Evolutionary conservation across 164 flowering plant genomes (phyloP).

Genomic region (Amborella trichopoda): DNA sequence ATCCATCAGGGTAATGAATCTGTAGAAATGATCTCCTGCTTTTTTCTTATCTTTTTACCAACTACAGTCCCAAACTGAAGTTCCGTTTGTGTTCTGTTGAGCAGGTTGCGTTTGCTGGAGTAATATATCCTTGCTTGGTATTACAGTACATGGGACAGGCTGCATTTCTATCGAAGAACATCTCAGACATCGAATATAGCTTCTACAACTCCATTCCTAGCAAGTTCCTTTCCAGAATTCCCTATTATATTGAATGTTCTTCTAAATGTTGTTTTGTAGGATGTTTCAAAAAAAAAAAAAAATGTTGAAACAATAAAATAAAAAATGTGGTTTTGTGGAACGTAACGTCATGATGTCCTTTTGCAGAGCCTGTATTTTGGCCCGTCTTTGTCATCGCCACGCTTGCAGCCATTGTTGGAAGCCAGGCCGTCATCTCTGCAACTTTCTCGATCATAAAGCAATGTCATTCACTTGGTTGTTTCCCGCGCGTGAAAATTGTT

Average conservation of each 20-base stretch:
- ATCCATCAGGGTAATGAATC: conserved; percentile 39
- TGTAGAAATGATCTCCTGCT: neutral
- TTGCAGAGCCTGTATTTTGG: conserved; percentile 58
- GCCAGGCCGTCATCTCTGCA: conserved; percentile 81
- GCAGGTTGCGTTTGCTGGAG: conserved; percentile 70
- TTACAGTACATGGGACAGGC: conserved; percentile 88
- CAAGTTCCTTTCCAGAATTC: too few species aligned
- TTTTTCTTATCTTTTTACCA: neutral
- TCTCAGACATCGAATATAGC: conserved; percentile 41
- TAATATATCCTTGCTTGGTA: conserved; percentile 69
- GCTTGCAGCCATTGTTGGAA: conserved; percentile 72
- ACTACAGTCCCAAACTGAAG: too few species aligned
- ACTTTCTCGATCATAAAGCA: conserved; percentile 80
- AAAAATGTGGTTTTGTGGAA: too few species aligned
- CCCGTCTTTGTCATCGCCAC: conserved; percentile 76
- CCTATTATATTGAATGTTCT: too few species aligned
- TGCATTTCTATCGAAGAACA: conserved; percentile 60
- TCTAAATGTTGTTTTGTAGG: neutral
- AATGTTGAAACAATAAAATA: too few species aligned
- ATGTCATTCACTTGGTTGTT: conserved; percentile 84
- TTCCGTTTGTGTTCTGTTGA: conserved; percentile 7
- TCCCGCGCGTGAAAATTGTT: conserved; percentile 78
- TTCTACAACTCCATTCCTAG: conserved; percentile 5
- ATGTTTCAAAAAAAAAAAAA: neutral
- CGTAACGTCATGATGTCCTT: too few species aligned